These are phyloP conservation scores for Xerocomus spinulosus DNA, from an alignment of 768 basidiomycete genomes.

Conservation along the genomic window DNA sequence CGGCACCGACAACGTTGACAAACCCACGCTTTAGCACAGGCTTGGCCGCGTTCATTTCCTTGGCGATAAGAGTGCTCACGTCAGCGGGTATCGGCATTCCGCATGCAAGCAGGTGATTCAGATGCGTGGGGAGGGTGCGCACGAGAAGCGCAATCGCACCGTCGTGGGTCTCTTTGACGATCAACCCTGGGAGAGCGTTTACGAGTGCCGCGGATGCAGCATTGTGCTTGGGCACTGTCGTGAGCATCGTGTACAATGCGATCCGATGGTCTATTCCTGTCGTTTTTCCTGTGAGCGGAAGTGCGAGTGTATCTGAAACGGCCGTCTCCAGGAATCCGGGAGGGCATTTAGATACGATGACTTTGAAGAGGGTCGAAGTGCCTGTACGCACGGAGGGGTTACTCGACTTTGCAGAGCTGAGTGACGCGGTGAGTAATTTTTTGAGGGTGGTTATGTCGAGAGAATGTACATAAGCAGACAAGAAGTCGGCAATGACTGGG, in stretches of 20 bases:
- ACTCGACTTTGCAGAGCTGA: slow-evolving; percentile 72
- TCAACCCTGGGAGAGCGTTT: slow-evolving; percentile 38
- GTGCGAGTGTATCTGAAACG: slow-evolving; percentile 61
- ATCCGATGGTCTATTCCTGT: slow-evolving; percentile 82
- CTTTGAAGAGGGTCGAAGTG: slow-evolving; percentile 55
- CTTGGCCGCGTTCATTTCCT: slow-evolving; percentile 71
- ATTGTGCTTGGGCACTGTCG: slow-evolving; percentile 44
- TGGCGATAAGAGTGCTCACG: slow-evolving; percentile 47
- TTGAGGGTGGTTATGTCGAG: slow-evolving; percentile 47
- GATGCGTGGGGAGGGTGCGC: slow-evolving; percentile 52
- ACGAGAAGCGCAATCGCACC: slow-evolving; percentile 51
- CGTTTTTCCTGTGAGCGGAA: slow-evolving; percentile 82
- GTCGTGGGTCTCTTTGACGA: slow-evolving; percentile 80
- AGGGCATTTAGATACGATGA: slow-evolving; percentile 34
- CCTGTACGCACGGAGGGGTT: slow-evolving; percentile 56
- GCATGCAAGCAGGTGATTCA: slow-evolving; percentile 47
- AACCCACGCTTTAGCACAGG: slow-evolving; percentile 56
- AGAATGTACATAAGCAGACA: slow-evolving; percentile 48
- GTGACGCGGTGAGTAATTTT: slow-evolving; percentile 50
- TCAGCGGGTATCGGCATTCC: slow-evolving; percentile 42
- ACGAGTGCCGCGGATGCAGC: slow-evolving; percentile 43
- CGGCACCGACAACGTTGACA: slow-evolving; percentile 55
- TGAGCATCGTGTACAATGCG: slow-evolving; percentile 76
- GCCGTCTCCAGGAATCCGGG: slow-evolving; percentile 41
- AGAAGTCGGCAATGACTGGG: slow-evolving; percentile 55